A percentile compares a stretch with the other conserved stretches of the same genome.
Conservation (phyloP, 768 basidiomycete species). For the Psilocybe sp. region DNA sequence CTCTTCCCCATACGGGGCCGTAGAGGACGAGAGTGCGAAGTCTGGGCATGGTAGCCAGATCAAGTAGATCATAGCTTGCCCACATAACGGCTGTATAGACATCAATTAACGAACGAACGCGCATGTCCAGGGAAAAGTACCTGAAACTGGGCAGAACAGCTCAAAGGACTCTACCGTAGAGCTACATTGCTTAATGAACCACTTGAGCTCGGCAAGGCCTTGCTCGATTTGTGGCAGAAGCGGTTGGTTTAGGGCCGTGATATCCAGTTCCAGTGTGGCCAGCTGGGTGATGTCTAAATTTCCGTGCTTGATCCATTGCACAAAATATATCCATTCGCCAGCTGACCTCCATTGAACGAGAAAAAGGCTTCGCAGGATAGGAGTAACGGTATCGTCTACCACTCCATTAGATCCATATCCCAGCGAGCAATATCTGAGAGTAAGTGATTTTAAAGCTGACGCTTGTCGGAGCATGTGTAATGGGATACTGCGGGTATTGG, state of each 20-base stretch:
- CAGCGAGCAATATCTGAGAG: not conserved
- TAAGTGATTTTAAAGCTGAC: constrained; percentile 3
- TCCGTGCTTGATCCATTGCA: too few species aligned
- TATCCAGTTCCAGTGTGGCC: not conserved
- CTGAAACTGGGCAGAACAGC: not conserved
- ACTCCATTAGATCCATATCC: not conserved
- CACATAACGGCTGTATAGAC: not conserved
- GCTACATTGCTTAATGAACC: not conserved
- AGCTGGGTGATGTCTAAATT: not conserved
- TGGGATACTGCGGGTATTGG: constrained; percentile 8
- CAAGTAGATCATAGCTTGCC: not conserved
- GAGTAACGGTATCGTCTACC: not conserved
- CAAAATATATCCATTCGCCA: too few species aligned
- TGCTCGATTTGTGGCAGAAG: not conserved
- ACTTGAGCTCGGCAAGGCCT: not conserved
- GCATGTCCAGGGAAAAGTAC: not conserved
- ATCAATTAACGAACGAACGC: not conserved
- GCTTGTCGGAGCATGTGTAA: constrained; percentile 3
- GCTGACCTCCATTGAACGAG: too few species aligned
- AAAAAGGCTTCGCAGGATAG: not conserved
- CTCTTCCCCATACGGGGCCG: not conserved
- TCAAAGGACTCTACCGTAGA: not conserved
- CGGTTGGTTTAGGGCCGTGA: not conserved
- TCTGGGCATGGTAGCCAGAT: not conserved
- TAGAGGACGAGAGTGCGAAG: constrained; percentile 1